phyloP scores from a whole-genome alignment of 208 protist genomes.

The Leishmania martiniquensis region DNA sequence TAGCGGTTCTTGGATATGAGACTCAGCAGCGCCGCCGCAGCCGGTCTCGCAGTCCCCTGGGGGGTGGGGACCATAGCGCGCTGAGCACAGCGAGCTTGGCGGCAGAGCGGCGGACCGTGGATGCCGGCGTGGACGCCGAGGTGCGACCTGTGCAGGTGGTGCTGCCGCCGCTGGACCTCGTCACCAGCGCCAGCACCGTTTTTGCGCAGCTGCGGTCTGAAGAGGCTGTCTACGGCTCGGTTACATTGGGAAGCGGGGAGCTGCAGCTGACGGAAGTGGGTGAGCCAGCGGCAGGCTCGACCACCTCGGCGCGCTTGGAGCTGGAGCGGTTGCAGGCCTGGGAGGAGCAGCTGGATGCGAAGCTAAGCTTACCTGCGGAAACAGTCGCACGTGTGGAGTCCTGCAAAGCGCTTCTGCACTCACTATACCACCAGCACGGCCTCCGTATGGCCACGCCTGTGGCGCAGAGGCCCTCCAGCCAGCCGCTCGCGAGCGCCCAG shows the following conservation, averaged over 20 bases:
- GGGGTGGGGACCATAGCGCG: background rate
- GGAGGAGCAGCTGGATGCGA: constrained; percentile 14
- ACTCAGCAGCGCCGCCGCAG: constrained; percentile 8
- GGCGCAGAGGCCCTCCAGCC: background rate
- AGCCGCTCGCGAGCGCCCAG: background rate
- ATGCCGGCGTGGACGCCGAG: background rate
- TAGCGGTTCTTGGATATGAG: constrained; percentile 41
- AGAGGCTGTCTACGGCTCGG: constrained; percentile 16
- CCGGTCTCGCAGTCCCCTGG: constrained; percentile 1
- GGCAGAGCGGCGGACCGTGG: background rate
- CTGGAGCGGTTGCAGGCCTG: constrained; percentile 36
- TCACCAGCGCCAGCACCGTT: constrained; percentile 17
- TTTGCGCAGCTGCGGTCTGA: constrained; percentile 29
- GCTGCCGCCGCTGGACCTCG: constrained; percentile 32
- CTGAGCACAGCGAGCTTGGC: background rate
- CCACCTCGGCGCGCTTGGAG: constrained; percentile 72
- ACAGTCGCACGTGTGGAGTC: constrained; percentile 6
- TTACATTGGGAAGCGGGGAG: constrained; percentile 19
- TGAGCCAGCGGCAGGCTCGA: constrained; percentile 39
- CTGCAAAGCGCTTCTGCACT: constrained; percentile 23
- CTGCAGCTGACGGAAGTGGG: constrained; percentile 64
- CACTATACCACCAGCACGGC: constrained; percentile 32
- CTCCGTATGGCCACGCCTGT: constrained; percentile 37
- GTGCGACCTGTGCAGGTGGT: constrained; percentile 13
- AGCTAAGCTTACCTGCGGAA: constrained; percentile 14